Conservation (phyloP, 1,139 yeast species). For the Saccharomycopsis hybrid region DNA sequence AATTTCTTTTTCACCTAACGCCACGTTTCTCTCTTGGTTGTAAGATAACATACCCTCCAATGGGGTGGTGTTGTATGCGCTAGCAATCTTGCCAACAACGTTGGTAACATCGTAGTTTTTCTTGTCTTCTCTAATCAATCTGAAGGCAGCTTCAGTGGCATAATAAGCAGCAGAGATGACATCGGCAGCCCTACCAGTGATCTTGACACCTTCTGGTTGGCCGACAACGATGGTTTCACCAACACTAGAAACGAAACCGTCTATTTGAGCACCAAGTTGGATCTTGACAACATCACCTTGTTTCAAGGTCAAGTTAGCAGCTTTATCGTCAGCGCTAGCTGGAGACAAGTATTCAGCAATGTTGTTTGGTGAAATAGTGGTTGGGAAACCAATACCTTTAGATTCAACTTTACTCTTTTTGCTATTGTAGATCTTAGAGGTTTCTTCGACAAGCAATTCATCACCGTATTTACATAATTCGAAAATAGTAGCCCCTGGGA, state of each 20-base stretch:
- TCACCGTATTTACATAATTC: conserved; percentile 65
- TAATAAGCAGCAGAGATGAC: conserved; percentile 68
- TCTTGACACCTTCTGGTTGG: conserved; percentile 34
- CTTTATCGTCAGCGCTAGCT: conserved; percentile 47
- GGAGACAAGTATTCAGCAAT: conserved; percentile 73
- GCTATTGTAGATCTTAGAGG: conserved; percentile 57
- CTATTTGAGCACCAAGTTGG: conserved; percentile 73
- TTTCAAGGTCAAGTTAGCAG: conserved; percentile 50
- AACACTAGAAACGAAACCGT: conserved; percentile 66
- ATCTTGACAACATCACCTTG: conserved; percentile 70
- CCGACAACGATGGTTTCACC: conserved; percentile 64
- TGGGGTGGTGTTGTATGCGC: conserved; percentile 53
- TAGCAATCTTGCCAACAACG: conserved; percentile 58
- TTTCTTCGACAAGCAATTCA: conserved; percentile 53
- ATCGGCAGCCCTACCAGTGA: conserved; percentile 59
- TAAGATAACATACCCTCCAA: conserved; percentile 76
- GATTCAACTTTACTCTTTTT: conserved; percentile 45
- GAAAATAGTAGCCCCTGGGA: conserved; percentile 57
- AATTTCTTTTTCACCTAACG: conserved; percentile 73
- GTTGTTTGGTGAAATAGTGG: conserved; percentile 66
- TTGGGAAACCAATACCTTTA: conserved; percentile 80
- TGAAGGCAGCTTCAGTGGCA: conserved; percentile 74
- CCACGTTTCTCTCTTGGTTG: conserved; percentile 60
- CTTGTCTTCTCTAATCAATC: conserved; percentile 61
- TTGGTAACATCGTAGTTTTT: conserved; percentile 76